Percentiles rank a stretch among this genome's conserved stretches.
These are phyloP conservation scores for Fusarium coffeatum DNA, from an alignment of 2,329 filamentous ascomycete genomes.

Conservation along the genomic window DNA sequence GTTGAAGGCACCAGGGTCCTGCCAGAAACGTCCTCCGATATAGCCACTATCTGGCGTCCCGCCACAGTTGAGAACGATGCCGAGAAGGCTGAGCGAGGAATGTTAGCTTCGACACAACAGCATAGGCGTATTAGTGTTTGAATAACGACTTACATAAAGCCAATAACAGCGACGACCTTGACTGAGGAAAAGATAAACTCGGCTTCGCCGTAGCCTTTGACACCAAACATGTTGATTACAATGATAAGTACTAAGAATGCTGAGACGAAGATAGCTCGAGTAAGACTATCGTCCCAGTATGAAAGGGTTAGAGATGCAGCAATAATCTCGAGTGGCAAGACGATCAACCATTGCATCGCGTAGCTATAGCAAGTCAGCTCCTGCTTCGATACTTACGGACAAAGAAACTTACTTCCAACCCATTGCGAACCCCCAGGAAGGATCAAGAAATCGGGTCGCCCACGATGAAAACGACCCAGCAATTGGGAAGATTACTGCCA, in stretches of 20 bases:
- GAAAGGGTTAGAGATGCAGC: constrained; percentile 85
- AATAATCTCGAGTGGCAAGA: constrained; percentile 87
- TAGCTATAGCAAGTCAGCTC: constrained; percentile 65
- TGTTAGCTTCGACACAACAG: constrained; percentile 46
- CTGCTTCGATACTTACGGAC: neutral
- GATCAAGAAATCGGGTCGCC: constrained; percentile 91
- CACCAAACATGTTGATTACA: constrained; percentile 85
- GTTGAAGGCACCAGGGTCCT: constrained; percentile 83
- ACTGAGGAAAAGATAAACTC: constrained; percentile 89
- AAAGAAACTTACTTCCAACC: constrained; percentile 80
- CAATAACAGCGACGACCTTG: constrained; percentile 87
- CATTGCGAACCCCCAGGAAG: constrained; percentile 95
- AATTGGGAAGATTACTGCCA: constrained; percentile 90
- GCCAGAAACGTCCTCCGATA: constrained; percentile 83
- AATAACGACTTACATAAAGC: constrained; percentile 76
- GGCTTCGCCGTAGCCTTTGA: constrained; percentile 89
- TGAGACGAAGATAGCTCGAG: constrained; percentile 81
- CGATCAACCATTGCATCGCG: constrained; percentile 86
- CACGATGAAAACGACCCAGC: constrained; percentile 93
- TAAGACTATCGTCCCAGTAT: constrained; percentile 77
- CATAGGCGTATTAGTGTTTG: neutral
- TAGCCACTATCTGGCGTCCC: constrained; percentile 80
- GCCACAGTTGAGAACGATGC: constrained; percentile 86
- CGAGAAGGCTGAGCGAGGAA: constrained; percentile 72
- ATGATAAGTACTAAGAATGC: constrained; percentile 84